phyloP scores from a whole-genome alignment of 176 grass and related monocot genomes.

The Juncus effusus region DNA sequence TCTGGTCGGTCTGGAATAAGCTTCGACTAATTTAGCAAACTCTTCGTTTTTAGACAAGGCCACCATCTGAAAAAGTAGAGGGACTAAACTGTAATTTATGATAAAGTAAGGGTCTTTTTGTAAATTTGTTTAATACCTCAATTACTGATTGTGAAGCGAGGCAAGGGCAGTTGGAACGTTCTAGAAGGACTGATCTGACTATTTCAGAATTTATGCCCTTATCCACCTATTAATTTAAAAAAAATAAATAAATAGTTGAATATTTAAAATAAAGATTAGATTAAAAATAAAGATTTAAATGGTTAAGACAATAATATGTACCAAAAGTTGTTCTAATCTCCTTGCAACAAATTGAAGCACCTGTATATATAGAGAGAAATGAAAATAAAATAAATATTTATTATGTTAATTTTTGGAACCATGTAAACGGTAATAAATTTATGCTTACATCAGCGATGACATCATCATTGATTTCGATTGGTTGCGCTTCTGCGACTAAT shows the following conservation, averaged over 20 bases:
- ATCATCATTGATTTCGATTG: slow-evolving; percentile 47
- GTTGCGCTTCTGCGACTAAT: slow-evolving; percentile 60
- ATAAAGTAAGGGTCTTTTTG: slow-evolving; percentile 1
- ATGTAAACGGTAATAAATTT: not conserved
- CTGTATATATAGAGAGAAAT: slow-evolving; percentile 39
- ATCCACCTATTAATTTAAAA: slow-evolving; percentile 55
- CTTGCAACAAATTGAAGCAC: slow-evolving; percentile 76
- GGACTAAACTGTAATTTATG: slow-evolving; percentile 3
- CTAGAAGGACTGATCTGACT: slow-evolving; percentile 72
- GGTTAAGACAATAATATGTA: slow-evolving; percentile 30
- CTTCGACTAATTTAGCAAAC: slow-evolving; percentile 82
- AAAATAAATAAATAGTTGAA: not conserved
- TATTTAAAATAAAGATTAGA: not conserved
- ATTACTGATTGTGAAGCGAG: slow-evolving; percentile 60
- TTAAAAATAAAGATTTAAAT: not conserved
- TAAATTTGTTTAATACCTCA: slow-evolving; percentile 49
- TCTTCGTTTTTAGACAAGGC: slow-evolving; percentile 55
- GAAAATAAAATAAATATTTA: slow-evolving; percentile 17
- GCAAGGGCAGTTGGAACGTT: slow-evolving; percentile 80
- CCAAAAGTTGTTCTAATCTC: slow-evolving; percentile 93
- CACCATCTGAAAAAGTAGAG: slow-evolving; percentile 56
- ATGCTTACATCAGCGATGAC: slow-evolving; percentile 62
- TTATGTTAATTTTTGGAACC: slow-evolving; percentile 1
- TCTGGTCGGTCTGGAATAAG: slow-evolving; percentile 72
- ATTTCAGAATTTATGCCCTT: slow-evolving; percentile 75